Evolutionary conservation across 176 grass and related monocot genomes (phyloP).

Genomic region (Carex parvula): DNA sequence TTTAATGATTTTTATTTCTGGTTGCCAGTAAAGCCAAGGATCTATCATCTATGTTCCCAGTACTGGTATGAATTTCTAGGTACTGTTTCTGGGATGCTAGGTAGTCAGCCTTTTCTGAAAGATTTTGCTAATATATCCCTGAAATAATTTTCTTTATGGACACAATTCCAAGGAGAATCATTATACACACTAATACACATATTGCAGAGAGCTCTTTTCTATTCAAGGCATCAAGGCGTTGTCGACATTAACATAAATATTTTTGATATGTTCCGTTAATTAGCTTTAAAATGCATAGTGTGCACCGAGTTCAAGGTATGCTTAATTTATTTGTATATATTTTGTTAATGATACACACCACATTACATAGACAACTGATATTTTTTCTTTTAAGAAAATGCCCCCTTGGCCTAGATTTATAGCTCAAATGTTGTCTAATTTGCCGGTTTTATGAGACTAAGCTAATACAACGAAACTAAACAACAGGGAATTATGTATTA

Average conservation of each 20-base stretch:
- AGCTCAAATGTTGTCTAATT: neutral
- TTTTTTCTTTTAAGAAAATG: neutral
- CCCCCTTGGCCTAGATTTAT: neutral
- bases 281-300: neutral
- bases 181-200: neutral
- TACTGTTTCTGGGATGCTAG: conserved; percentile 7
- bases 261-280: neutral
- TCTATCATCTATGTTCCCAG: conserved; percentile 6
- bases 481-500: neutral
- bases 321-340: neutral
- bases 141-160: neutral
- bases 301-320: neutral
- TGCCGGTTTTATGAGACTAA: neutral
- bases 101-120: neutral
- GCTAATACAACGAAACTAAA: neutral
- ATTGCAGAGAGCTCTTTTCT: neutral
- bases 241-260: conserved; percentile 6
- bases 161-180: neutral
- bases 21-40: conserved; percentile 19
- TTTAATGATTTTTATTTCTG: conserved; percentile 28
- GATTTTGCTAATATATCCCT: conserved; percentile 12
- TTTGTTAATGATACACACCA: neutral
- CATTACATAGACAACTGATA: neutral
- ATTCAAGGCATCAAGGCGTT: neutral
- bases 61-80: conserved; percentile 22